A percentile compares a stretch with the other conserved stretches of the same genome.
These are phyloP conservation scores for Colletotrichum tropicicola DNA, from an alignment of 2,329 filamentous ascomycete genomes.

Conservation along the genomic window DNA sequence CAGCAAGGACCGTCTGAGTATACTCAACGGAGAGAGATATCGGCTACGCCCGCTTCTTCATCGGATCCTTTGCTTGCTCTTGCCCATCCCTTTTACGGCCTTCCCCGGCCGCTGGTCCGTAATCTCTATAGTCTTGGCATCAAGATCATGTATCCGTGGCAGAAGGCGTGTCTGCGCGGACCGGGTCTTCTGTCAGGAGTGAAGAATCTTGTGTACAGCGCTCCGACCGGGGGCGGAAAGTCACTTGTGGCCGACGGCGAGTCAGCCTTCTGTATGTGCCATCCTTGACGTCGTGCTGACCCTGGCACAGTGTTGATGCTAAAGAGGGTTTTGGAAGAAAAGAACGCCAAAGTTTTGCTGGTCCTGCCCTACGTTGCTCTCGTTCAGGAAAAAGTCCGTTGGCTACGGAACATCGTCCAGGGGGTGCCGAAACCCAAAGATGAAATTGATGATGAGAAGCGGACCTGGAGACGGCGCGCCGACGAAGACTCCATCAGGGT, in stretches of 20 bases:
- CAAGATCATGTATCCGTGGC: conserved; percentile 80
- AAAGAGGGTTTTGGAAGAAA: conserved; percentile 72
- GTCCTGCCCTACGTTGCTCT: conserved; percentile 82
- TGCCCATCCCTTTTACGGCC: conserved; percentile 68
- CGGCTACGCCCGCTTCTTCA: conserved; percentile 62
- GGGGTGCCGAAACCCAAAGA: conserved; percentile 58
- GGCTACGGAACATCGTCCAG: conserved; percentile 74
- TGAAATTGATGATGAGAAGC: conserved; percentile 44
- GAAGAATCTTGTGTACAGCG: conserved; percentile 80
- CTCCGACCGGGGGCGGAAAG: conserved; percentile 82
- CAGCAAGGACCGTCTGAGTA: conserved; percentile 56
- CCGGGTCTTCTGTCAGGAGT: conserved; percentile 72
- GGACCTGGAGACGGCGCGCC: conserved; percentile 62
- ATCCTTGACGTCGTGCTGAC: conserved; percentile 12
- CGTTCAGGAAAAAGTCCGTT: conserved; percentile 81
- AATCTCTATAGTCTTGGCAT: conserved; percentile 77
- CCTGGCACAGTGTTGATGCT: conserved; percentile 70
- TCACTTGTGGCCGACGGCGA: conserved; percentile 73
- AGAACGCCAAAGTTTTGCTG: conserved; percentile 73
- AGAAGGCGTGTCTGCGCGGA: conserved; percentile 76
- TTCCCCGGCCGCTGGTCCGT: conserved; percentile 66
- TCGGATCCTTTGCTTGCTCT: conserved; percentile 67
- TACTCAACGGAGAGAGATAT: conserved; percentile 61
- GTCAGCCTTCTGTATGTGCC: conserved; percentile 21
- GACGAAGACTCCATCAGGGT: conserved; percentile 70